Conservation (phyloP, 768 basidiomycete species). For the Auricularia sp. region DNA sequence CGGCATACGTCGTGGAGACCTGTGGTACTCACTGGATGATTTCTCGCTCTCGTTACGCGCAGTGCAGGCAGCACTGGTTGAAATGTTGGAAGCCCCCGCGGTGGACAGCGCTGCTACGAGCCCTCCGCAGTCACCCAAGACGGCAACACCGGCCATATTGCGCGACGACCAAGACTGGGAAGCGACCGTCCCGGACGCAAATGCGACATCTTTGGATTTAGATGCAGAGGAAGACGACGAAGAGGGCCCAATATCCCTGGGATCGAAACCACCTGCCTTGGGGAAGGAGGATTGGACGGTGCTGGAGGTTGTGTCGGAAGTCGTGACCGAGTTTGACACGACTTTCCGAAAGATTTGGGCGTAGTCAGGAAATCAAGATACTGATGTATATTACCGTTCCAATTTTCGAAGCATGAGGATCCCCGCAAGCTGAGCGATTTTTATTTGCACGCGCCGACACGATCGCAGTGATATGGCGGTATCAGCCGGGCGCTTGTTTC, state of each 20-base stretch:
- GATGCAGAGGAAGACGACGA: constrained; percentile 14
- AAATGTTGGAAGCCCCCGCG: neutral
- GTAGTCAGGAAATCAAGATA: constrained; percentile 7
- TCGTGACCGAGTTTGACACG: constrained; percentile 40
- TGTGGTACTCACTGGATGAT: constrained; percentile 58
- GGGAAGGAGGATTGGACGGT: constrained; percentile 44
- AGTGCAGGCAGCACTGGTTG: constrained; percentile 36
- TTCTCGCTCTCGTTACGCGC: constrained; percentile 43
- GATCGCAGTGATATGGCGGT: no score
- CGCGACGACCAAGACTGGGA: constrained; percentile 21
- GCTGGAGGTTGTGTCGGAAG: constrained; percentile 37
- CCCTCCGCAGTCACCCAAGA: no score
- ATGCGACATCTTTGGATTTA: neutral
- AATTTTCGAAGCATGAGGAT: no score
- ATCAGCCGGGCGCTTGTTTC: no score
- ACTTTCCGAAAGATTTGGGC: constrained; percentile 64
- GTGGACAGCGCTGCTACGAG: neutral
- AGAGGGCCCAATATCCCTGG: constrained; percentile 20
- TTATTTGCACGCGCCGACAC: no score
- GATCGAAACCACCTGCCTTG: constrained; percentile 13
- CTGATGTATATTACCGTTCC: no score
- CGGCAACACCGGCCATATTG: constrained; percentile 15
- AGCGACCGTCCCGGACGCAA: neutral
- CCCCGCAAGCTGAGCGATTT: no score
- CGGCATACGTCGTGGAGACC: constrained; percentile 47